A percentile compares a stretch with the other conserved stretches of the same genome.
Evolutionary conservation across 225 moss, liverwort and hornwort genomes (phyloP).

Genomic region (Physcomitrium patens): DNA sequence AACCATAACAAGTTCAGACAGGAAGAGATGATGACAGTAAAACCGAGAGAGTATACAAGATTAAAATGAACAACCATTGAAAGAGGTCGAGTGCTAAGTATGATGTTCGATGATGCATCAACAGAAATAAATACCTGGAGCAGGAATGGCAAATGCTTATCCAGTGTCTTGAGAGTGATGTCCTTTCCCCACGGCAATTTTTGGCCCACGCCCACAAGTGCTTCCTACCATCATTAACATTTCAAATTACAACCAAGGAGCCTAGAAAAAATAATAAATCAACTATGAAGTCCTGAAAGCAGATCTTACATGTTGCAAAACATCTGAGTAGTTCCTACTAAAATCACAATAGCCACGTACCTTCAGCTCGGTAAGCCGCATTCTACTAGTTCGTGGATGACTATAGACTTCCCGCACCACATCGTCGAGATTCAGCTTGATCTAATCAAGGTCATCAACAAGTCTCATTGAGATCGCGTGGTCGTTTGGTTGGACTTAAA

Average conservation of each 20-base stretch:
- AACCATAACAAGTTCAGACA: not conserved
- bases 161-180: constrained; percentile 74
- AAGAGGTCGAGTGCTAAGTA: constrained; percentile 1
- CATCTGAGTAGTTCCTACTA: constrained; percentile 5
- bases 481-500: not conserved
- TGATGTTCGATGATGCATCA: not conserved
- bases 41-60: constrained; percentile 6
- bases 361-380: constrained; percentile 73
- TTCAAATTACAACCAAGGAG: not conserved
- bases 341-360: constrained; percentile 31
- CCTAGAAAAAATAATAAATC: not conserved
- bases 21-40: not conserved
- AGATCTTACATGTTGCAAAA: not conserved
- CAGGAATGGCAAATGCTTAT: constrained; percentile 84
- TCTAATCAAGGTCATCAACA: constrained; percentile 38
- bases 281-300: not conserved
- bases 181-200: constrained; percentile 90
- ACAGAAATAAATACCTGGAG: constrained; percentile 52
- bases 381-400: constrained; percentile 68
- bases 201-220: constrained; percentile 80
- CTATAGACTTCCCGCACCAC: constrained; percentile 74
- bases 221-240: constrained; percentile 41
- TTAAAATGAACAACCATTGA: not conserved
- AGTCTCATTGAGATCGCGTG: constrained; percentile 13
- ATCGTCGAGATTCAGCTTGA: constrained; percentile 64